phyloP scores from a whole-genome alignment of 805 yeast species.

The Kregervanrija pseudodelftensis region DNA sequence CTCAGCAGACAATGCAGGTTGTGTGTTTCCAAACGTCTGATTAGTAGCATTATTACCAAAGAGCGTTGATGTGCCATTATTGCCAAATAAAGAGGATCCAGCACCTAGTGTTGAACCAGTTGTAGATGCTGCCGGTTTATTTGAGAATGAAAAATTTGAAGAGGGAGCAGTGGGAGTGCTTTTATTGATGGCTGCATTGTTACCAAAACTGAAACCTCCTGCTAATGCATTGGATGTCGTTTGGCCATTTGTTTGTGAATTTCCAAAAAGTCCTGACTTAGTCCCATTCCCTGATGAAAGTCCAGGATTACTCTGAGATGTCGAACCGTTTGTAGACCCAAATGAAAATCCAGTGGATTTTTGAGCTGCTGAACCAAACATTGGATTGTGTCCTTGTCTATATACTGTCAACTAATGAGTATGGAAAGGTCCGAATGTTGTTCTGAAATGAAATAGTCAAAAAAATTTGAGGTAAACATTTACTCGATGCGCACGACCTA shows the following conservation, averaged over 20 bases:
- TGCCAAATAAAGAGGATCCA: background rate
- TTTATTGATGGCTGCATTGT: background rate
- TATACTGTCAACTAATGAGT: background rate
- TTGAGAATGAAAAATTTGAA: background rate
- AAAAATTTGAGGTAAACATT: no score
- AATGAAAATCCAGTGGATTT: slow-evolving; percentile 18
- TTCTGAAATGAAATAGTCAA: no score
- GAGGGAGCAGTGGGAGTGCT: background rate
- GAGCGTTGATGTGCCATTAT: slow-evolving; percentile 10
- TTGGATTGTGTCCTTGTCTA: slow-evolving; percentile 1
- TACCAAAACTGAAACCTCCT: background rate
- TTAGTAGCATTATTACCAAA: slow-evolving; percentile 20
- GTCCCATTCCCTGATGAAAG: slow-evolving; percentile 1
- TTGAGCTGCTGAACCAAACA: slow-evolving; percentile 21
- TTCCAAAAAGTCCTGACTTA: slow-evolving; percentile 19
- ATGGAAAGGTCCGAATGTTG: no score
- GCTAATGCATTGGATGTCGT: slow-evolving; percentile 6
- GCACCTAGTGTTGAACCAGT: slow-evolving; percentile 10
- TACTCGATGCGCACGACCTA: no score
- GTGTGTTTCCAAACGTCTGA: slow-evolving; percentile 4
- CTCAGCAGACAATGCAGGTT: slow-evolving; percentile 11
- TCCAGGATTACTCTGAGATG: background rate
- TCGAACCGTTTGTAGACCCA: slow-evolving; percentile 10
- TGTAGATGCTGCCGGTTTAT: slow-evolving; percentile 9
- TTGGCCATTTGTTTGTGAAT: slow-evolving; percentile 18